Evolutionary conservation across 208 protist species (phyloP).

Genomic region (Trypanosoma brucei): DNA sequence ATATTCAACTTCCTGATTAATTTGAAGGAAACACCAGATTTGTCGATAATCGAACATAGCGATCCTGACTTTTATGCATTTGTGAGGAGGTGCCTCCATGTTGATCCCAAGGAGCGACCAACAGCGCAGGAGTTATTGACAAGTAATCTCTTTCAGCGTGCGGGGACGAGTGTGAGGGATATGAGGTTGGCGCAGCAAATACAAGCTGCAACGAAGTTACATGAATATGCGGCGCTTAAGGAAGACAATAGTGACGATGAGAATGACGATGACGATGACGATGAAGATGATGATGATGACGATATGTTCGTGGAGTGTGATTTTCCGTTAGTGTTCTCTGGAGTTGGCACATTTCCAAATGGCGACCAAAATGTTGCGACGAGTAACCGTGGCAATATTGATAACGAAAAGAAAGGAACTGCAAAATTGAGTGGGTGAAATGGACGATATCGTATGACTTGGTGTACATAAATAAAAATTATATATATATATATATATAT

Average conservation of each 20-base stretch:
- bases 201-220: constrained; percentile 70
- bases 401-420: too few species aligned
- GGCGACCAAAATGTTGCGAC: too few species aligned
- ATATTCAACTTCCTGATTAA: constrained; percentile 82
- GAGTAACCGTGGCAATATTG: too few species aligned
- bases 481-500: too few species aligned
- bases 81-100: constrained; percentile 64
- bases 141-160: constrained; percentile 64
- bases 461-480: too few species aligned
- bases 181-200: constrained; percentile 56
- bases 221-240: not conserved
- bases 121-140: constrained; percentile 70
- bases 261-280: constrained; percentile 1
- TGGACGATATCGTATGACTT: too few species aligned
- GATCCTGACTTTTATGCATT: constrained; percentile 77
- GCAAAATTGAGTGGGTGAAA: too few species aligned
- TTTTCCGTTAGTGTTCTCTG: too few species aligned
- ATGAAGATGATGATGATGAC: not conserved
- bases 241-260: constrained; percentile 14
- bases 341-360: too few species aligned
- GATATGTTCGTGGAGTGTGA: too few species aligned
- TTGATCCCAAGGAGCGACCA: constrained; percentile 62
- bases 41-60: constrained; percentile 60
- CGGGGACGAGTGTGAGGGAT: constrained; percentile 42
- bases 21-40: constrained; percentile 67